These are phyloP conservation scores for Penicillium sclerotiorum DNA, from an alignment of 2,329 filamentous ascomycete genomes.

Conservation along the genomic window DNA sequence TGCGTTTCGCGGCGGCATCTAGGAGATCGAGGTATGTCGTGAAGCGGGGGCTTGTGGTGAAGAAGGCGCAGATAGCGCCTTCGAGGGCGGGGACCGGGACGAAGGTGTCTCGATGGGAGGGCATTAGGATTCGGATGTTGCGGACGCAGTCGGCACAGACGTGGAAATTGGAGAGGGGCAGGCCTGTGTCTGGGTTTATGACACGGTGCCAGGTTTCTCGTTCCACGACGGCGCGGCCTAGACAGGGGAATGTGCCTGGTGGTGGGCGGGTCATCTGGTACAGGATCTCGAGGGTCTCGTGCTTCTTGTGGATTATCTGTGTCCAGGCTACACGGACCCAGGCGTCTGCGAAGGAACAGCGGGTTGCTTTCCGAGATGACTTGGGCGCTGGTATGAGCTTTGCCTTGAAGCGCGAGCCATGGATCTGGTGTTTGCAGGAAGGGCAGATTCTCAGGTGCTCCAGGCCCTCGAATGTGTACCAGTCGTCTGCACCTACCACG, in stretches of 20 bases:
- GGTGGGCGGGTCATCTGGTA: slow-evolving; percentile 68
- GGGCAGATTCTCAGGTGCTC: slow-evolving; percentile 80
- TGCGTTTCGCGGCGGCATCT: slow-evolving; percentile 53
- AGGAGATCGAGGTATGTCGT: slow-evolving; percentile 60
- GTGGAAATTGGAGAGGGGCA: slow-evolving; percentile 69
- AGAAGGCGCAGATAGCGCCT: slow-evolving; percentile 68
- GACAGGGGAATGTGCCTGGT: slow-evolving; percentile 59
- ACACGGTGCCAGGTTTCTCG: slow-evolving; percentile 74
- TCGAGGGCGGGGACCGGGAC: slow-evolving; percentile 47
- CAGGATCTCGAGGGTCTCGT: slow-evolving; percentile 68
- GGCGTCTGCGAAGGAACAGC: slow-evolving; percentile 77
- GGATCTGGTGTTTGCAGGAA: slow-evolving; percentile 72
- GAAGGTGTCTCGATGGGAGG: slow-evolving; percentile 70
- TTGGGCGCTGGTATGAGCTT: slow-evolving; percentile 66
- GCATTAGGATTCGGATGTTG: slow-evolving; percentile 72
- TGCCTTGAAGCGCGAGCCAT: slow-evolving; percentile 68
- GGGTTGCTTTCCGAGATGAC: slow-evolving; percentile 59
- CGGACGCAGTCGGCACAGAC: slow-evolving; percentile 75
- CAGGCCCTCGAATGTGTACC: slow-evolving; percentile 74
- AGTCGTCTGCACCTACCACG: slow-evolving; percentile 70
- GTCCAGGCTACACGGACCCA: slow-evolving; percentile 88
- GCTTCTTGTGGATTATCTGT: slow-evolving; percentile 71
- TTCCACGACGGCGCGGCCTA: slow-evolving; percentile 57
- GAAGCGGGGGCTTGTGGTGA: slow-evolving; percentile 62
- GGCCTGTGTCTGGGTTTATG: slow-evolving; percentile 66